Conservation (phyloP, 169 alveolate species). For the Plasmodium fragile region DNA sequence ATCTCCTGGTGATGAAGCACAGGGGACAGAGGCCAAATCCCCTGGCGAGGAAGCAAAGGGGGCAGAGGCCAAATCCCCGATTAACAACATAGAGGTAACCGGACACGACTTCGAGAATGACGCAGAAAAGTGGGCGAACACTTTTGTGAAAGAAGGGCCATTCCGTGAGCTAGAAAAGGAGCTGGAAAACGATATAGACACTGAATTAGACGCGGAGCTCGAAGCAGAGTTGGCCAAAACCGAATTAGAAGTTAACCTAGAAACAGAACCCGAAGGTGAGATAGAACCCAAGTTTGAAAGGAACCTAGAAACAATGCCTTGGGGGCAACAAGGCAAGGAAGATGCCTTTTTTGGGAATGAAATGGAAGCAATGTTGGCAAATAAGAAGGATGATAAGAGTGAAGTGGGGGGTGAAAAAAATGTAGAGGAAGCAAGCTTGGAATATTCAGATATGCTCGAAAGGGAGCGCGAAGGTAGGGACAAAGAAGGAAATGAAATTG, state of each 20-base stretch:
- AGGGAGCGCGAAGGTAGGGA: neutral
- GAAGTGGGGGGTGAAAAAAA: neutral
- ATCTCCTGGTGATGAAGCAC: neutral
- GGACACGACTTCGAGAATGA: neutral
- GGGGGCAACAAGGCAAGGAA: neutral
- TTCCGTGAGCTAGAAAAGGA: neutral
- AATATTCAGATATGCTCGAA: neutral
- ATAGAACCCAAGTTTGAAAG: neutral
- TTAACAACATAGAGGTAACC: neutral
- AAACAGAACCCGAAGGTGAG: neutral
- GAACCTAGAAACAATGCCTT: neutral
- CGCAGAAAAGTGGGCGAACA: neutral
- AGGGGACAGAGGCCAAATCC: neutral
- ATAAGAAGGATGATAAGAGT: neutral
- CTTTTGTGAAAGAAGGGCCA: neutral
- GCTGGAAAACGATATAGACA: constrained; percentile 1
- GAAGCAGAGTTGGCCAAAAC: neutral
- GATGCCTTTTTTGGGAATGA: neutral
- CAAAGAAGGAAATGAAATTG: neutral
- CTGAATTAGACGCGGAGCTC: neutral
- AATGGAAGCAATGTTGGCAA: neutral
- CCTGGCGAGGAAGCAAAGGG: neutral
- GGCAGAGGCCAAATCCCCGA: neutral
- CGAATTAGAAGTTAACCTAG: neutral
- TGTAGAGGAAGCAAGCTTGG: neutral